Base-by-base conservation (phyloP, 1,139 yeast genomes). In the Blastobotrys illinoisensis region DNA sequence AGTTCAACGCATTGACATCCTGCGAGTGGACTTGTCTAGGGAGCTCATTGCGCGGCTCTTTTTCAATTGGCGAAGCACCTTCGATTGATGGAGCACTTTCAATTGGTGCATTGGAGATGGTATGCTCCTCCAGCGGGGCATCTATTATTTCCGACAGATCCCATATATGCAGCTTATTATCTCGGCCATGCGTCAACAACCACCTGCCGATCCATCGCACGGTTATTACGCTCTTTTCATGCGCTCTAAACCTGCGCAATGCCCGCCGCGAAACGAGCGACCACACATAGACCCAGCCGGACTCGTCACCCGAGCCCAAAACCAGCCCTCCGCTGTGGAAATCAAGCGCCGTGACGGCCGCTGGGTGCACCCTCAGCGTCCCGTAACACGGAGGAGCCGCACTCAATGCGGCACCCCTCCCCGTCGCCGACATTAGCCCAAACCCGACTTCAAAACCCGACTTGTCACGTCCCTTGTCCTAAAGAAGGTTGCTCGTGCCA, bases 271-370 rank as follows among this genome's bases (percentile, higher is more conserved):
- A 62, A 9, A 59, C 62, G 13, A 72, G 53, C n/a, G 66, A 58
- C 77, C 77, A 74, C 60, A 67, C 61, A n/a, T 68, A 58, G 16
- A 67, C 60, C 71, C 72, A 71, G 14, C 77, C 77, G 1, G 63
- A 63, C 45, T 74, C 76, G 55, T 74, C 77, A 9, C 75, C 73
- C 2, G 72, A 64, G 9, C 58, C 57, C 20, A 63, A 47, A 26
- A 53, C 36, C 21, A 56, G 55, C 11, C 57, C 53, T 16, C 46
- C 48, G 3, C 56, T 49, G n/a, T 54, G 50, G 56, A 68, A 66
- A 18, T 56, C 63, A 9, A 65, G 53, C 14, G 63, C 50, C 0
- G 69, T 62, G 9, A 68, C 68, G 3, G 69, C 54, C 28, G 60
- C 57, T 18, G 64, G 59, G 48, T 70, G 73, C 1, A 67, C 66